A percentile compares a stretch with the other conserved stretches of the same genome.
Conservation (phyloP, 495 filamentous ascomycete genomes). For the Lasiosphaeria hispida region DNA sequence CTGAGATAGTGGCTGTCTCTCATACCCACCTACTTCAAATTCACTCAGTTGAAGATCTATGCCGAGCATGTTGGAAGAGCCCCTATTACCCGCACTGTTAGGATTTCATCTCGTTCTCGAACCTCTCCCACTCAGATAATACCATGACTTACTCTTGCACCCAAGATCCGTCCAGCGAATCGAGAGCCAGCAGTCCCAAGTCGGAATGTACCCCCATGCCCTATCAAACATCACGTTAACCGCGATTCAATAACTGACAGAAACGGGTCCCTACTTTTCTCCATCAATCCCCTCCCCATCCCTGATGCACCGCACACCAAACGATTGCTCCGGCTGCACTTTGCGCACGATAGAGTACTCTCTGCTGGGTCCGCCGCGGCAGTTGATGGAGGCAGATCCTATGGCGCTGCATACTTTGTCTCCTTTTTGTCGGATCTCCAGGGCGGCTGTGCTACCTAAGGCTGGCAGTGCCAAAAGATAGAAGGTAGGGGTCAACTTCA, state of each 20-base stretch:
- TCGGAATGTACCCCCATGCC: background rate
- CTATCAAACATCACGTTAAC: background rate
- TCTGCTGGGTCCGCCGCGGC: background rate
- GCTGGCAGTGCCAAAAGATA: too few species aligned
- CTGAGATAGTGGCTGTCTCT: too few species aligned
- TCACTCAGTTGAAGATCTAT: too few species aligned
- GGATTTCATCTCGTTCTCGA: too few species aligned
- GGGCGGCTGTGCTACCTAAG: too few species aligned
- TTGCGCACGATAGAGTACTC: background rate
- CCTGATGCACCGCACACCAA: background rate
- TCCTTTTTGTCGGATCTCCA: background rate
- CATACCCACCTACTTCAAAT: too few species aligned
- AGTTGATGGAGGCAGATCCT: background rate
- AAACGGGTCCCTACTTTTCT: background rate
- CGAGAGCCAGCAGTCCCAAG: background rate
- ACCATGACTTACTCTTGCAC: conserved; percentile 2
- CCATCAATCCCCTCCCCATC: background rate
- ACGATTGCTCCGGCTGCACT: background rate
- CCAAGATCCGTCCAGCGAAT: background rate
- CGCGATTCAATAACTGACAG: background rate
- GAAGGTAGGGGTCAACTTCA: too few species aligned
- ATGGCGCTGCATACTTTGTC: background rate
- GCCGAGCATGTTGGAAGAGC: too few species aligned
- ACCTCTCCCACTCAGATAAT: background rate
- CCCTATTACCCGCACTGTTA: too few species aligned